These are phyloP conservation scores for Tylopilus subfusipes DNA, from an alignment of 768 basidiomycete species.

Conservation along the genomic window DNA sequence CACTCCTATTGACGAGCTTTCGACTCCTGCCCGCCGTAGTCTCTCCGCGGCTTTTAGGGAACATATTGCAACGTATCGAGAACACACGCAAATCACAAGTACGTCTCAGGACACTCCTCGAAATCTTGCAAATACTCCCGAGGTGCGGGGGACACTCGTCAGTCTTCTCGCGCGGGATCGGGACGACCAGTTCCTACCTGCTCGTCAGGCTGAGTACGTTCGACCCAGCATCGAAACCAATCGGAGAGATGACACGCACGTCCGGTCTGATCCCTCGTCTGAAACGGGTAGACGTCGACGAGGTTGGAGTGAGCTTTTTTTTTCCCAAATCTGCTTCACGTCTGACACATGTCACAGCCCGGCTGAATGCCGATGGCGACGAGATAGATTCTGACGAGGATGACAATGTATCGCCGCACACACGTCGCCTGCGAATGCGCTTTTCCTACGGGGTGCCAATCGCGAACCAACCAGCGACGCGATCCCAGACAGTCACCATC, in stretches of 20 bases:
- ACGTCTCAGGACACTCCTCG: conserved; percentile 17
- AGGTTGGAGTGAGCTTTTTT: conserved; percentile 31
- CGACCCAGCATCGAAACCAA: conserved; percentile 1
- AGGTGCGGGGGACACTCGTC: conserved; percentile 23
- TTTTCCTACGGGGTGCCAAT: conserved; percentile 19
- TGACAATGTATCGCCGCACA: conserved; percentile 46
- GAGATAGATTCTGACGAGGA: conserved; percentile 63
- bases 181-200: conserved; percentile 12
- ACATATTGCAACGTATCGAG: conserved; percentile 16
- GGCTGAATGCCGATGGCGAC: conserved; percentile 52
- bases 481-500: conserved; percentile 28
- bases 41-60: conserved; percentile 24
- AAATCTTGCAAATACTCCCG: conserved; percentile 21
- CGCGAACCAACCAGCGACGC: conserved; percentile 29
- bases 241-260: conserved; percentile 9
- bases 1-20: conserved; percentile 18
- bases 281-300: conserved; percentile 29
- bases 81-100: conserved; percentile 4
- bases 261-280: conserved; percentile 10
- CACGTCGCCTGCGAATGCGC: conserved; percentile 45
- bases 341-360: conserved; percentile 26
- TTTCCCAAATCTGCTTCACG: neutral
- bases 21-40: conserved; percentile 13
- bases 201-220: conserved; percentile 9
- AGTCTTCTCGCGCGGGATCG: conserved; percentile 25